Percentiles rank a stretch among this genome's conserved stretches.
Evolutionary conservation across 2,329 filamentous ascomycete genomes (phyloP).

Genomic region (Talaromyces verruculosus): DNA sequence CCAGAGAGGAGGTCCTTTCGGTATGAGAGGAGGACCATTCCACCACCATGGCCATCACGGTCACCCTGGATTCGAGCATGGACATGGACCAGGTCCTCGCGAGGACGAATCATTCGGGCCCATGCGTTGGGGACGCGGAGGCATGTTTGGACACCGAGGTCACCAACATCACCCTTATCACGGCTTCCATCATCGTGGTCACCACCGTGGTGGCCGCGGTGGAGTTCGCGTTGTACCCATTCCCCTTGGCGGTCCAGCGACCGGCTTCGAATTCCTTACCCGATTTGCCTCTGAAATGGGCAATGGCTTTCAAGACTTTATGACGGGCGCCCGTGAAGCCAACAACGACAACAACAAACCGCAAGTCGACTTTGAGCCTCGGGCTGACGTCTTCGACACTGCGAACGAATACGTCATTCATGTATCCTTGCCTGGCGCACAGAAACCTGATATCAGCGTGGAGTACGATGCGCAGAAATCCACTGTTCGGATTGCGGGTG

Average conservation of each 20-base stretch:
- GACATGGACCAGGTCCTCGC: not conserved
- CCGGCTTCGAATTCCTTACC: conserved; percentile 27
- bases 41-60: not conserved
- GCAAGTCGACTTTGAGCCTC: conserved; percentile 40
- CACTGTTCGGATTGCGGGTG: conserved; percentile 66
- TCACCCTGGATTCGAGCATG: not conserved
- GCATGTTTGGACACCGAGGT: conserved; percentile 11
- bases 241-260: not conserved
- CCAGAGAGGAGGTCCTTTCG: not conserved
- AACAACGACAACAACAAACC: conserved; percentile 14
- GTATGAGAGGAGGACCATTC: not conserved
- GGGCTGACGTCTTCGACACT: conserved; percentile 69
- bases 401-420: conserved; percentile 66
- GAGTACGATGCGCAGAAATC: conserved; percentile 71
- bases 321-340: not conserved
- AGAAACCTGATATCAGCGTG: conserved; percentile 74
- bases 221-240: conserved; percentile 17
- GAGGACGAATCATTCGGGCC: conserved; percentile 15
- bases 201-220: conserved; percentile 25
- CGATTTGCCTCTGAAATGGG: conserved; percentile 34
- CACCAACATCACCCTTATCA: conserved; percentile 11
- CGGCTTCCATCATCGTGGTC: conserved; percentile 19
- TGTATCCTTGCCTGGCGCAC: conserved; percentile 71
- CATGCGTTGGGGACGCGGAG: conserved; percentile 6
- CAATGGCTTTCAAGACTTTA: conserved; percentile 22